These are phyloP conservation scores for Trichosporon faecale DNA, from an alignment of 1,284 basidiomycete genomes.

Conservation along the genomic window DNA sequence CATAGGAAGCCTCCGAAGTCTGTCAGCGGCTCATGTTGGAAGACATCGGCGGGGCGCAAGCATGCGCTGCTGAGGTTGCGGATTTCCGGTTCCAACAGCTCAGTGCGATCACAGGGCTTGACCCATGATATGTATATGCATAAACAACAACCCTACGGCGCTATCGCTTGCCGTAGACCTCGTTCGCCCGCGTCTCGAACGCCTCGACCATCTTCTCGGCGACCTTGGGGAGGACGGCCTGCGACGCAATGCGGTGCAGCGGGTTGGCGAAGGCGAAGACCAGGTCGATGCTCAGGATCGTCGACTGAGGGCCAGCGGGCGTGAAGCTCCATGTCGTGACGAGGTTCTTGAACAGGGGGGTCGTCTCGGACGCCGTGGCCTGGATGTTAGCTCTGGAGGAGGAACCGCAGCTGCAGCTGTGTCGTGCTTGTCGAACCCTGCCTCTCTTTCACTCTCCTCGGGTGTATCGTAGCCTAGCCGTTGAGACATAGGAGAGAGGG, in stretches of 20 bases:
- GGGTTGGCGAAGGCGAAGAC: slow-evolving; percentile 84
- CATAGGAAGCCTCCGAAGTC: too few species aligned
- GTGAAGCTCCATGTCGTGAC: slow-evolving; percentile 62
- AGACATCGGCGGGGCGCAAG: too few species aligned
- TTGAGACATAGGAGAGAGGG: not conserved
- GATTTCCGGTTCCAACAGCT: too few species aligned
- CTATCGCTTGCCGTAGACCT: slow-evolving; percentile 60
- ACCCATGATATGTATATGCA: not conserved
- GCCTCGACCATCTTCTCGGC: slow-evolving; percentile 86
- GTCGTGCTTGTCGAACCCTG: too few species aligned
- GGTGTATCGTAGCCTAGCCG: too few species aligned
- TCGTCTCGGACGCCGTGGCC: slow-evolving; percentile 68
- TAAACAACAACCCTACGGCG: not conserved
- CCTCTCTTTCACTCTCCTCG: too few species aligned
- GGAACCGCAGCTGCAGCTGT: too few species aligned
- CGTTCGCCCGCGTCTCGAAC: slow-evolving; percentile 76
- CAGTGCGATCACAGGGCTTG: too few species aligned
- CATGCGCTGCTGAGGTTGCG: too few species aligned
- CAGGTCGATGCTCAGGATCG: slow-evolving; percentile 74
- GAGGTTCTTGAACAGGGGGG: slow-evolving; percentile 80
- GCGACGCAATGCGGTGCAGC: slow-evolving; percentile 73
- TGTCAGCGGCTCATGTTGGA: not conserved
- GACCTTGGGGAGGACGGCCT: slow-evolving; percentile 79
- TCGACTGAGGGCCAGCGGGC: slow-evolving; percentile 52
- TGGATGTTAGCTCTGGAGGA: slow-evolving; percentile 52